phyloP scores from a whole-genome alignment of 2,329 filamentous ascomycete species.

The Xylaria polymorpha region DNA sequence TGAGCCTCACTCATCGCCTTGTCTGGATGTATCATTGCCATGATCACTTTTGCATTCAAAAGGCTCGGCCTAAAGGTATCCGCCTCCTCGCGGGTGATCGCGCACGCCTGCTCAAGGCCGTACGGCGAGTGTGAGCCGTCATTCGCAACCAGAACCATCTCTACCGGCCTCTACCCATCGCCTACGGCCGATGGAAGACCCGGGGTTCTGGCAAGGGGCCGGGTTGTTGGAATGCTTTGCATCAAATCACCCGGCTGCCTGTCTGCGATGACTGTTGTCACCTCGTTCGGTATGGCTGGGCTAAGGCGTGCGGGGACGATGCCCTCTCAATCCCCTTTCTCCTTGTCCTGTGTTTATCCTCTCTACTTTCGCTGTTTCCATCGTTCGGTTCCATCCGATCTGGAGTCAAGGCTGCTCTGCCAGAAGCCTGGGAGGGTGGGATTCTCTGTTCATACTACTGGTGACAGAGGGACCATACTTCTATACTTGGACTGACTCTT shows the following conservation, averaged over 20 bases:
- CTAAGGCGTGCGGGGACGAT: constrained; percentile 40
- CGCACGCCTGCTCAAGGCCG: constrained; percentile 41
- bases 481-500: constrained; percentile 17
- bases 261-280: constrained; percentile 36
- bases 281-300: constrained; percentile 40
- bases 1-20: constrained; percentile 14
- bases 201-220: constrained; percentile 39
- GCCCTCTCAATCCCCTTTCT: constrained; percentile 18
- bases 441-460: constrained; percentile 29
- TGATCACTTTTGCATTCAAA: constrained; percentile 16
- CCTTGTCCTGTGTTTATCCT: constrained; percentile 17
- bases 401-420: constrained; percentile 41
- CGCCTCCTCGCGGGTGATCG: constrained; percentile 39
- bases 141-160: constrained; percentile 39
- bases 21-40: constrained; percentile 20
- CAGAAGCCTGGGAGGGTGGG: constrained; percentile 42
- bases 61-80: constrained; percentile 36
- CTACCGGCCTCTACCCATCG: constrained; percentile 40
- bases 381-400: constrained; percentile 18
- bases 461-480: constrained; percentile 34
- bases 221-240: constrained; percentile 28
- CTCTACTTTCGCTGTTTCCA: constrained; percentile 6
- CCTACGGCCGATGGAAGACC: constrained; percentile 41
- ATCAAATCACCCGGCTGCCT: constrained; percentile 29
- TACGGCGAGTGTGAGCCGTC: constrained; percentile 37